Conservation (phyloP, 371 early-diverging fungal genomes). For the Actinomucor elegans region DNA sequence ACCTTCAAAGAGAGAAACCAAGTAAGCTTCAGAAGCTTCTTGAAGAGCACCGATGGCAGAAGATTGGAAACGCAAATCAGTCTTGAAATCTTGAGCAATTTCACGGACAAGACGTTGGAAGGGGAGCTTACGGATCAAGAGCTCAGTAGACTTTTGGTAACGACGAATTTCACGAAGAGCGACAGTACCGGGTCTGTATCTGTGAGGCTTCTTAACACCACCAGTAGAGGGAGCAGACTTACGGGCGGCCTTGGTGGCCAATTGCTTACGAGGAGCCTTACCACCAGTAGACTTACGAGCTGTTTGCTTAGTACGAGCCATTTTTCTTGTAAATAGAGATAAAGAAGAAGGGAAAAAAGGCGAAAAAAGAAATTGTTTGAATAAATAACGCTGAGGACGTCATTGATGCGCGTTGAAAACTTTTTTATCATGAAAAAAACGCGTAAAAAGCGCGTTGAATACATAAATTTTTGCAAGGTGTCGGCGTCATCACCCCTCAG, state of each 20-base stretch:
- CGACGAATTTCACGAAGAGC: conserved; percentile 97
- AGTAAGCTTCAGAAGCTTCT: conserved; percentile 91
- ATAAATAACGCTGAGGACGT: no score
- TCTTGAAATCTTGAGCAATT: conserved; percentile 95
- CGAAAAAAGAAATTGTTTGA: not conserved
- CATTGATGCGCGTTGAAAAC: no score
- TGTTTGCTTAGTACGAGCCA: conserved; percentile 88
- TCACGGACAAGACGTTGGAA: conserved; percentile 97
- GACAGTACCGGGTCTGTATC: conserved; percentile 85
- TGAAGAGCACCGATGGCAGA: conserved; percentile 96
- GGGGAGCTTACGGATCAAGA: conserved; percentile 75
- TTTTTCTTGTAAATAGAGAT: conserved; percentile 17
- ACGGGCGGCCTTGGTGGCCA: conserved; percentile 87
- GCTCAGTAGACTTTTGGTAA: conserved; percentile 72
- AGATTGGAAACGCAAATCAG: conserved; percentile 96
- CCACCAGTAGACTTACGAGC: conserved; percentile 86
- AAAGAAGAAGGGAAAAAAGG: conserved; percentile 5
- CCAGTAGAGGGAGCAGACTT: conserved; percentile 76
- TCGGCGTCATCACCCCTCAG: conserved; percentile 9
- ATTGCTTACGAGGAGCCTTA: conserved; percentile 86
- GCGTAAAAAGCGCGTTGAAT: conserved; percentile 42
- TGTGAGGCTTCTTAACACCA: conserved; percentile 79
- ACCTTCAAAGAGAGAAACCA: conserved; percentile 89
- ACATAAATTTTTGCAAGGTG: no score
- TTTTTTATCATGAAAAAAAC: not conserved